Evolutionary conservation across 495 filamentous ascomycete species (phyloP).

Genomic region (Lophium mytilinum): DNA sequence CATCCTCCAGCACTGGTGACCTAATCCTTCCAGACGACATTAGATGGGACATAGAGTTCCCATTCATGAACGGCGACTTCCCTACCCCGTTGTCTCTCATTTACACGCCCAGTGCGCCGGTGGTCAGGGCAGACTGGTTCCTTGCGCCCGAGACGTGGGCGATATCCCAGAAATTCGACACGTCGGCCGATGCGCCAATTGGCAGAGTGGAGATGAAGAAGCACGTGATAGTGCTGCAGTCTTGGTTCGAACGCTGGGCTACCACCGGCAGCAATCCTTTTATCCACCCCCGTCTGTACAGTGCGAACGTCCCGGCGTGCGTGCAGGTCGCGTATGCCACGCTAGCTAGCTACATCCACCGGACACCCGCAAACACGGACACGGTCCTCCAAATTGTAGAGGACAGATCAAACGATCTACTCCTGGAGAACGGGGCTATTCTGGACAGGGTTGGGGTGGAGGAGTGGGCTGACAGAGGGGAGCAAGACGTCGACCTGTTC

Average conservation of each 20-base stretch:
- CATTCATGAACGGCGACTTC: constrained; percentile 12
- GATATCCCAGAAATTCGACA: constrained; percentile 5
- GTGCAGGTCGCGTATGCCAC: constrained; percentile 22
- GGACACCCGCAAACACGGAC: constrained; percentile 16
- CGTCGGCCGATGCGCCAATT: constrained; percentile 6
- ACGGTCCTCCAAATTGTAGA: constrained; percentile 17
- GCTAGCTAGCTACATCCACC: constrained; percentile 13
- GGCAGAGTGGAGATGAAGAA: constrained; percentile 1
- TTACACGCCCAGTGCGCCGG: constrained; percentile 5
- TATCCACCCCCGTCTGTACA: constrained; percentile 18
- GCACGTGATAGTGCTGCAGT: constrained; percentile 12
- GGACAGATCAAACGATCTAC: constrained; percentile 11
- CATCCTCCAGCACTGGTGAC: constrained; percentile 7
- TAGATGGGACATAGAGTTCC: constrained; percentile 4
- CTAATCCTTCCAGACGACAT: constrained; percentile 11
- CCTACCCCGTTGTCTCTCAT: constrained; percentile 4
- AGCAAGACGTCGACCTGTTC: constrained; percentile 16
- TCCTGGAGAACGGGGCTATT: constrained; percentile 14
- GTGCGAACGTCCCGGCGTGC: constrained; percentile 8
- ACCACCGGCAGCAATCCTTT: constrained; percentile 16
- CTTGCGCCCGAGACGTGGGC: constrained; percentile 14
- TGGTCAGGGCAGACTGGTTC: constrained; percentile 14
- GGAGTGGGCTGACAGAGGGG: constrained; percentile 8
- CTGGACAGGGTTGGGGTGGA: constrained; percentile 12
- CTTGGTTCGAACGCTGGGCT: constrained; percentile 17